Percentiles rank a stretch among this genome's conserved stretches.
Conservation (phyloP, 257 asterid genomes). For the Solanum pinnatisectum region DNA sequence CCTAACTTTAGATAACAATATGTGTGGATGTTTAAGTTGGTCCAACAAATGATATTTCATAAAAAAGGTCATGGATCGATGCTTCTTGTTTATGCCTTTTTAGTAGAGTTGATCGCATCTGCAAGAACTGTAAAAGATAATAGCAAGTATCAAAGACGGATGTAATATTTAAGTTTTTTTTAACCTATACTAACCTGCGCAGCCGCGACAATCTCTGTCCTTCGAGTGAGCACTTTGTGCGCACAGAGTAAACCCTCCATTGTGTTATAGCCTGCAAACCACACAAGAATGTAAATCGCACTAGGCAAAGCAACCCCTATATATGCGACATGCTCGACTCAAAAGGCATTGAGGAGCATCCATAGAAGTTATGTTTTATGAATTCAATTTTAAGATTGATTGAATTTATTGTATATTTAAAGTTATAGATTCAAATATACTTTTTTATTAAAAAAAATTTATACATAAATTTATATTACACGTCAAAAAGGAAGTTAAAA, state of each 20-base stretch:
- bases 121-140: not conserved
- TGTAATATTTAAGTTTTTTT: not conserved
- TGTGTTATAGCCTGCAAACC: too few species aligned
- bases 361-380: not conserved
- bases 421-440: too few species aligned
- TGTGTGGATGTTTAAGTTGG: too few species aligned
- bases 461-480: not conserved
- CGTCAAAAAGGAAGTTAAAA: not conserved
- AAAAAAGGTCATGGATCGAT: too few species aligned
- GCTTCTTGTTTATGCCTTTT: not conserved
- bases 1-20: not conserved
- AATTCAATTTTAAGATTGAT: not conserved
- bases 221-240: too few species aligned
- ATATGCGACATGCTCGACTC: too few species aligned
- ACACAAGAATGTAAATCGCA: too few species aligned
- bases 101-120: not conserved
- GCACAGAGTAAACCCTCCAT: fast-evolving
- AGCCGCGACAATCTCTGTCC: fast-evolving
- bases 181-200: too few species aligned
- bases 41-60: too few species aligned
- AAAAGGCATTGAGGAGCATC: too few species aligned
- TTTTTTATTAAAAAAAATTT: not conserved
- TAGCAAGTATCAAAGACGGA: not conserved
- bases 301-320: too few species aligned
- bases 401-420: too few species aligned